Evolutionary conservation across 2,329 filamentous ascomycete genomes (phyloP), one percentile per base, ranked within the genome.

Genomic region (Talaromyces sp.): DNA sequence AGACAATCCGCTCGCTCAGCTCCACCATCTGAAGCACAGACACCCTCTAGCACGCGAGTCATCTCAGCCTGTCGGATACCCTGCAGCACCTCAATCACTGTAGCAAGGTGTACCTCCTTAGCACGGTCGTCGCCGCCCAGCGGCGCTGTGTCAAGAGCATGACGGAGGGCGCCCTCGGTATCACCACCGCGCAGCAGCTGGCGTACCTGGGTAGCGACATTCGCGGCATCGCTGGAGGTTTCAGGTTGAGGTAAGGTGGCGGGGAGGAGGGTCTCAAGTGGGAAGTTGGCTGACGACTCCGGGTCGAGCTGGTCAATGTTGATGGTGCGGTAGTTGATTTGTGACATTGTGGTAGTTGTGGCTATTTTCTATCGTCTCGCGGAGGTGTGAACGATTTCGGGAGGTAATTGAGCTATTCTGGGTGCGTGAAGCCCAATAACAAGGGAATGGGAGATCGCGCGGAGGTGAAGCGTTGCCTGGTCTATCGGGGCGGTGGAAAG

Each of bases 61-160:
- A 97, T 97, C 65, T 99, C 94, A 65, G 89, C 89, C 69, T 94
- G 91, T 72, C 96, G 92, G 77, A 97, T 97, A 17, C 91, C 94
- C 75, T 96, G 92, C 61, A 99, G 80, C 53, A 97, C 92, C 77
- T 99, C 94, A 56, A 91, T 86, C 36, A 99, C 89, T 17, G 90
- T 93, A 62, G 90, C 86, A 60, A 96, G 80, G 73, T 97, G 91
- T 27, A 91, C 80, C 61, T 96, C 91, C 87, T 96, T 74, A n/a
- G 75, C 75, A 49, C 72, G 73, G 55, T 77, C 75, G 60, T 78
- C 75, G 42, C 76, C 76, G 37, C 71, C 74, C 77, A 97, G 64
- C 30, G 95, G 91, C 32, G 90, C 89, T 64, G 84, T 90, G 78
- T 97, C 91, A 60, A 97, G 78, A 51, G 89, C 92, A 22, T 89